Evolutionary conservation across 805 yeast genomes (phyloP).

Genomic region (Candida caryicola): DNA sequence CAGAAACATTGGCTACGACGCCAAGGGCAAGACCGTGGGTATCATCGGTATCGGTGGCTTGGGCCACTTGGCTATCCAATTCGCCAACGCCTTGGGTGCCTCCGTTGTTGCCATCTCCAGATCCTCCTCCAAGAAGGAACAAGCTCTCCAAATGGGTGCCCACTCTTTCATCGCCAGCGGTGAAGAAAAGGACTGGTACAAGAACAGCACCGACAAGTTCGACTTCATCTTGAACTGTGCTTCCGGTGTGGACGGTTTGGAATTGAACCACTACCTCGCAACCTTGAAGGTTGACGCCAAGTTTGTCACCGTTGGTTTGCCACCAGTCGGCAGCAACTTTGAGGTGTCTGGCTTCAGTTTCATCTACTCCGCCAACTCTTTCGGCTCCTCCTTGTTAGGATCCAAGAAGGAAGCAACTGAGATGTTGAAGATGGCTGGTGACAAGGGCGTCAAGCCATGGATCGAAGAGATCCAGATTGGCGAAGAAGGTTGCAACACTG

Average conservation of each 20-base stretch:
- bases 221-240: conserved; percentile 57
- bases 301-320: conserved; percentile 67
- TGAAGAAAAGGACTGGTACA: conserved; percentile 45
- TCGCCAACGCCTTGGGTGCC: conserved; percentile 60
- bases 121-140: conserved; percentile 45
- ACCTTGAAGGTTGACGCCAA: conserved; percentile 56
- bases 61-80: conserved; percentile 54
- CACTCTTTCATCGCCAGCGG: conserved; percentile 52
- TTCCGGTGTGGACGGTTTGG: conserved; percentile 48
- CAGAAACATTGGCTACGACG: conserved; percentile 35
- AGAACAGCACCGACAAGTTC: conserved; percentile 30
- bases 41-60: conserved; percentile 57
- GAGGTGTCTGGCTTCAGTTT: conserved; percentile 51
- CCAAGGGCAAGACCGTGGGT: conserved; percentile 50
- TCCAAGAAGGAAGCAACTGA: conserved; percentile 63
- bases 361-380: conserved; percentile 46
- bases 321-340: conserved; percentile 43
- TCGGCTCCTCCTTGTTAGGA: conserved; percentile 61
- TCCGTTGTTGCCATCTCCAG: conserved; percentile 58
- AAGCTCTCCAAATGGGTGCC: conserved; percentile 52
- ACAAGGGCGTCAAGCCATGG: conserved; percentile 60
- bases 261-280: conserved; percentile 45
- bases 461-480: conserved; percentile 55
- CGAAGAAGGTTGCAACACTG: conserved; percentile 52
- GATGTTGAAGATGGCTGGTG: conserved; percentile 62